Conservation (phyloP, 345 rosid species). For the Nasturtium officinale region DNA sequence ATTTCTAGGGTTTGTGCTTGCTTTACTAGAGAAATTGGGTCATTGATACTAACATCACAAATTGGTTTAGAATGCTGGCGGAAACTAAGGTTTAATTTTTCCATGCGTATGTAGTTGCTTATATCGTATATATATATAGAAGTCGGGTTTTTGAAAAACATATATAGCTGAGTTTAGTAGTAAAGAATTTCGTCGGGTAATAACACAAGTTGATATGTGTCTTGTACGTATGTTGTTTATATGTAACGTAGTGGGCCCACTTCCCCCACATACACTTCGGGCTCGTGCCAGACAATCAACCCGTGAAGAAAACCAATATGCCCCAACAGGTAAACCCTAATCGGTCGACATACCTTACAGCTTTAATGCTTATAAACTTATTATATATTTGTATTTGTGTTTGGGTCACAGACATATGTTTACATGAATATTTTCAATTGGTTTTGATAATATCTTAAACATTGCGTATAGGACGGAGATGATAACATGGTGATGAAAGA, state of each 20-base stretch:
- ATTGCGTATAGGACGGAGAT: conserved; percentile 65
- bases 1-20: conserved; percentile 3
- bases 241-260: conserved; percentile 86
- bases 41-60: conserved; percentile 2
- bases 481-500: conserved; percentile 77
- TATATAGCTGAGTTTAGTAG: conserved; percentile 33
- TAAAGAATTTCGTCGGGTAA: conserved; percentile 40
- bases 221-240: conserved; percentile 38
- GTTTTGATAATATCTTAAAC: conserved; percentile 15
- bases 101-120: not conserved
- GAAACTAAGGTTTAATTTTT: conserved; percentile 33
- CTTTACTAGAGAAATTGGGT: not conserved
- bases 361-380: not conserved
- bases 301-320: conserved; percentile 80
- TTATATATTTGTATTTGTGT: not conserved
- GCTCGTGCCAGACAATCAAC: conserved; percentile 94
- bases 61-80: conserved; percentile 2
- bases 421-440: not conserved
- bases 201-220: conserved; percentile 46
- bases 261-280: conserved; percentile 98
- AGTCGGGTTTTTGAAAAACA: not conserved
- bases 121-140: not conserved
- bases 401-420: not conserved
- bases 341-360: conserved; percentile 30
- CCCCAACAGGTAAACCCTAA: conserved; percentile 76